Evolutionary conservation across 2,329 filamentous ascomycete genomes (phyloP).

Genomic region (Neofusicoccum sp.): DNA sequence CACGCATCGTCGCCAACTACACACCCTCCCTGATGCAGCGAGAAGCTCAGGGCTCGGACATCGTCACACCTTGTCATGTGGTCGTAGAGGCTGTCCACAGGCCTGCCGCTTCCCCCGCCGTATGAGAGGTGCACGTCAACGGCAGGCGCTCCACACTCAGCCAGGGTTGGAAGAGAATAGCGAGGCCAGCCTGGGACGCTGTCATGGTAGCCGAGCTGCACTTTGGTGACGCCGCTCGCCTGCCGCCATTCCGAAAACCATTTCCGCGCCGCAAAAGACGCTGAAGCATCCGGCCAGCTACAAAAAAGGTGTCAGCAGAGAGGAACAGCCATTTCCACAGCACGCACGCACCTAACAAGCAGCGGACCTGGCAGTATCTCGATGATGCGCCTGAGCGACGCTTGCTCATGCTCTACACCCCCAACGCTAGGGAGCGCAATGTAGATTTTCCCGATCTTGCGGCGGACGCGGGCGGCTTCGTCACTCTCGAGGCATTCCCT

Average conservation of each 20-base stretch:
- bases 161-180: background rate
- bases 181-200: background rate
- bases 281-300: too few species aligned
- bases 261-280: too few species aligned
- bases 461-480: background rate
- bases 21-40: background rate
- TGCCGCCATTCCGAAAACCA: too few species aligned
- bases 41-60: background rate
- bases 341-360: background rate
- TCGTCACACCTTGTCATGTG: background rate
- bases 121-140: background rate
- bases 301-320: too few species aligned
- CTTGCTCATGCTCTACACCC: background rate
- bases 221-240: too few species aligned
- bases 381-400: background rate
- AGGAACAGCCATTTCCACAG: too few species aligned
- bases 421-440: background rate
- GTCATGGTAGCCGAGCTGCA: background rate
- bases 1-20: background rate
- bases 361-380: background rate
- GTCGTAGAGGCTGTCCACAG: background rate
- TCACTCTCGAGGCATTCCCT: background rate
- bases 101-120: background rate
- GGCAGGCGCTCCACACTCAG: background rate
- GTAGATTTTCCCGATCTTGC: background rate